A percentile compares a stretch with the other conserved stretches of the same genome.
Evolutionary conservation across 306 rosid genomes (phyloP).

Genomic region (Sechiopsis laciniata): DNA sequence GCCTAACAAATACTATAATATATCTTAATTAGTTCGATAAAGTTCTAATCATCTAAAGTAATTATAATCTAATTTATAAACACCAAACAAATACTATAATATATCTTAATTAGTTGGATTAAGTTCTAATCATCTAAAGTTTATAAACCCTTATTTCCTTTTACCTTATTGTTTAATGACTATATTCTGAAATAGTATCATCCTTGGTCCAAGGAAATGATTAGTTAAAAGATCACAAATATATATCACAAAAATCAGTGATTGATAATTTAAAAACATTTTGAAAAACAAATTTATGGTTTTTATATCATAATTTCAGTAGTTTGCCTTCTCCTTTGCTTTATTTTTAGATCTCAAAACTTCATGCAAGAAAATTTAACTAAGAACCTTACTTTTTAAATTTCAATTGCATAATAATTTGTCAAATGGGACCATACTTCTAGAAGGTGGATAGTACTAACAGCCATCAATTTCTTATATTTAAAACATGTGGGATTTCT

Average conservation of each 20-base stretch:
- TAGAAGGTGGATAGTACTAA: background rate
- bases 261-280: background rate
- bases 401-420: background rate
- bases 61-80: no score
- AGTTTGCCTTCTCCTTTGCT: background rate
- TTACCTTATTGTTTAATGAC: background rate
- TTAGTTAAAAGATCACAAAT: background rate
- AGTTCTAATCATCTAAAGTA: no score
- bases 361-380: background rate
- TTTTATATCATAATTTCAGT: background rate
- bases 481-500: background rate
- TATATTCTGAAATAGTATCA: background rate
- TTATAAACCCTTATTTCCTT: background rate
- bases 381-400: background rate
- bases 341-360: background rate
- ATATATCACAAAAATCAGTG: background rate
- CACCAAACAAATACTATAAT: no score
- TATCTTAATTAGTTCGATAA: no score
- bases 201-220: background rate
- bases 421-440: background rate
- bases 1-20: no score
- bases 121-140: background rate
- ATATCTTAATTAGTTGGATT: no score
- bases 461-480: background rate
- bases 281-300: background rate